Percentiles rank a stretch among this genome's conserved stretches.
These are phyloP conservation scores for Tylopilus intermedius DNA, from an alignment of 768 basidiomycete species.

Conservation along the genomic window DNA sequence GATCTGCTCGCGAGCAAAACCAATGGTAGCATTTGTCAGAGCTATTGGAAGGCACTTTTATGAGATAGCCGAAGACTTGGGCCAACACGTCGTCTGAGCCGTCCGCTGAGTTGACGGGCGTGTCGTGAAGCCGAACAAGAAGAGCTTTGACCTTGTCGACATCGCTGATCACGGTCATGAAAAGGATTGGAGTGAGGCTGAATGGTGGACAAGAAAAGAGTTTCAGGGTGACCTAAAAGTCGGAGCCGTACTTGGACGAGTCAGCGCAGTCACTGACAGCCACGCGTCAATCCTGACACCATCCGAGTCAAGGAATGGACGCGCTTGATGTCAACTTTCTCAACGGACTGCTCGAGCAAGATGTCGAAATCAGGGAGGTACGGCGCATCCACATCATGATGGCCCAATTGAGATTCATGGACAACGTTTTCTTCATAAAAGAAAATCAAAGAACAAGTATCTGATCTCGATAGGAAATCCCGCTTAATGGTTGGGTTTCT, in stretches of 20 bases:
- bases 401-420: not conserved
- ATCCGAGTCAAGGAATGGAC: conserved; percentile 45
- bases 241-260: conserved; percentile 3
- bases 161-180: conserved; percentile 24
- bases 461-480: conserved; percentile 69
- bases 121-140: conserved; percentile 54
- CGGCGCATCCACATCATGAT: conserved; percentile 4
- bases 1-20: conserved; percentile 68
- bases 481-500: conserved; percentile 69
- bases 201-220: not conserved
- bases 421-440: conserved; percentile 27
- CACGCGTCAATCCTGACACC: not conserved
- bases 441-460: conserved; percentile 79
- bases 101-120: conserved; percentile 48
- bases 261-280: not conserved
- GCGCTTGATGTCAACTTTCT: conserved; percentile 49
- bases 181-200: not conserved
- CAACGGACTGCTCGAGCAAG: conserved; percentile 56
- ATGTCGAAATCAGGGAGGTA: conserved; percentile 65
- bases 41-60: conserved; percentile 38
- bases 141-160: conserved; percentile 40
- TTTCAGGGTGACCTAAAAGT: not conserved
- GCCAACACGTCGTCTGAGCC: conserved; percentile 47
- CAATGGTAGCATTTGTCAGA: conserved; percentile 55
- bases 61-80: conserved; percentile 50